These are phyloP conservation scores for Trypanosoma scelopori DNA, from an alignment of 208 protist genomes.

Conservation along the genomic window DNA sequence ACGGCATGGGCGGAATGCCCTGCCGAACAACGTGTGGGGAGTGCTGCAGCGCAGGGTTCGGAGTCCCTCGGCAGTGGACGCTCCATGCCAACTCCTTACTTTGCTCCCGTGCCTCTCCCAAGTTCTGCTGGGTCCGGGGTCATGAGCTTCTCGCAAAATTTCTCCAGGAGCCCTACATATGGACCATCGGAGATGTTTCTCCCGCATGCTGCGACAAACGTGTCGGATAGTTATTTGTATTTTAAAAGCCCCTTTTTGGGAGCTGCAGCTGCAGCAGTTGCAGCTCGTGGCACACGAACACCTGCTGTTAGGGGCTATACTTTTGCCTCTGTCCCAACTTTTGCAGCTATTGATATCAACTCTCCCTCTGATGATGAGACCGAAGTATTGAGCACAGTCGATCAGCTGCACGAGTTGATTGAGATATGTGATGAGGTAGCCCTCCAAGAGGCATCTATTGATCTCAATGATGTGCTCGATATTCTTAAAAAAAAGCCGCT, in stretches of 20 bases:
- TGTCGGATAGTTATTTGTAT: slow-evolving; percentile 1
- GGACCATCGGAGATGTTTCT: slow-evolving; percentile 10
- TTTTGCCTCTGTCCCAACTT: slow-evolving; percentile 20
- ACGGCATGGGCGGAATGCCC: not conserved
- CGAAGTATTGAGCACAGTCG: not conserved
- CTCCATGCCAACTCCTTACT: slow-evolving; percentile 27
- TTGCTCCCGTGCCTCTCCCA: slow-evolving; percentile 16
- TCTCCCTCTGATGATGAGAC: slow-evolving; percentile 1
- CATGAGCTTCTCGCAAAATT: slow-evolving; percentile 15
- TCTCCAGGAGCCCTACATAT: slow-evolving; percentile 10
- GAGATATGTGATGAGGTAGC: slow-evolving; percentile 19
- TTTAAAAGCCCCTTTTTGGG: slow-evolving; percentile 8
- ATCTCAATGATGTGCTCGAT: slow-evolving; percentile 20
- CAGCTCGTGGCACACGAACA: slow-evolving; percentile 10
- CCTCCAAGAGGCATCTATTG: slow-evolving; percentile 6
- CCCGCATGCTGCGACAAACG: slow-evolving; percentile 4
- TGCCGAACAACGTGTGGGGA: not conserved
- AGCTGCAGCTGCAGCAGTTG: slow-evolving; percentile 9
- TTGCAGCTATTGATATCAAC: not conserved
- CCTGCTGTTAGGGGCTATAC: slow-evolving; percentile 14
- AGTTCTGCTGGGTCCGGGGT: slow-evolving; percentile 26
- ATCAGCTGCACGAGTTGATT: slow-evolving; percentile 20
- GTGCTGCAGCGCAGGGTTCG: not conserved
- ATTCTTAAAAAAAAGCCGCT: slow-evolving; percentile 22
- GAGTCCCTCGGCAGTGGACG: slow-evolving; percentile 19